A percentile compares a stretch with the other conserved stretches of the same genome.
These are phyloP conservation scores for Rhipidocladum racemiflorum DNA, from an alignment of 176 grass and related monocot genomes.

Conservation along the genomic window DNA sequence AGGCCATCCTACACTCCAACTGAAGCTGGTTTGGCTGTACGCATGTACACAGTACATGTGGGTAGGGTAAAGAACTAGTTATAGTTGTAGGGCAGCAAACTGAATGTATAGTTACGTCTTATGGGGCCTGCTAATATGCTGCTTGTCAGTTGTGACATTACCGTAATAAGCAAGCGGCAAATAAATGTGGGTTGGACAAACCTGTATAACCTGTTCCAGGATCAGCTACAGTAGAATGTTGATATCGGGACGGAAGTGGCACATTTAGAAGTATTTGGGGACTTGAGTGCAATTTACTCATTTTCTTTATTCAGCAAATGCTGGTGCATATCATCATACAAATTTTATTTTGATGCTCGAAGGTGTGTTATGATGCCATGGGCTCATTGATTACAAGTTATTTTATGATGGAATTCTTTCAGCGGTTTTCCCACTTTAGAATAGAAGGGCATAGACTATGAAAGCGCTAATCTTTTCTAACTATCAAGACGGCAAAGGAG, in stretches of 20 bases:
- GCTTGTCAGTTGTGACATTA: background rate
- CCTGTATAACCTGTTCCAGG: background rate
- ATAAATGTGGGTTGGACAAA: background rate
- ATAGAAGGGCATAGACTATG: background rate
- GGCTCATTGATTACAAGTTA: background rate
- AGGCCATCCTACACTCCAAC: background rate
- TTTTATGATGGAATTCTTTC: background rate
- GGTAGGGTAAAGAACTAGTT: background rate
- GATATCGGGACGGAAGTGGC: background rate
- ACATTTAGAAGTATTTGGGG: background rate
- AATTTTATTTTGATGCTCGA: background rate
- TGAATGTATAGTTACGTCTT: background rate
- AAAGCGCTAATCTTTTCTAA: background rate
- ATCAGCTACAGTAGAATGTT: background rate
- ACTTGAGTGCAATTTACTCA: background rate
- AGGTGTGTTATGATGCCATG: background rate
- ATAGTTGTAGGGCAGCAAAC: background rate
- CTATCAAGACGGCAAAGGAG: background rate
- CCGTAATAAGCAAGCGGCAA: background rate
- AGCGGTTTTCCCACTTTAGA: background rate
- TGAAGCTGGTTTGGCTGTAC: background rate
- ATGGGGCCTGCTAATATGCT: background rate
- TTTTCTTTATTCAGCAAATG: conserved; percentile 21
- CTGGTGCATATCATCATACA: background rate
- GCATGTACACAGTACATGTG: background rate